phyloP scores from a whole-genome alignment of 345 rosid species.

The Syzygium jambos region DNA sequence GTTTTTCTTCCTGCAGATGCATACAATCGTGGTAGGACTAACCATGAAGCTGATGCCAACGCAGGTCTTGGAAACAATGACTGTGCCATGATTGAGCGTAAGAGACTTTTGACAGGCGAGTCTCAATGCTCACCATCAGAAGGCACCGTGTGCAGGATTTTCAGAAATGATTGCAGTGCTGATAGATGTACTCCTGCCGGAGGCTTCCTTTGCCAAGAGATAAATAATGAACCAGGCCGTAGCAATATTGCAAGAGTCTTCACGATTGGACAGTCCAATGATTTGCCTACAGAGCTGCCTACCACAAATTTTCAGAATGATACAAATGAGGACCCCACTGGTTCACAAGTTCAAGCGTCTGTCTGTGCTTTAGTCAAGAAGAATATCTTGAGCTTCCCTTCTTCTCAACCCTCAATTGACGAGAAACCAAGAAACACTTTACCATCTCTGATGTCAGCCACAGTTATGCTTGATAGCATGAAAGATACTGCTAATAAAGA shows the following conservation, averaged over 20 bases:
- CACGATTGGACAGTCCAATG: conserved; percentile 14
- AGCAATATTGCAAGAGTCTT: conserved; percentile 1
- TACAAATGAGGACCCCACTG: conserved; percentile 4
- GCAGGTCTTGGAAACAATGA: neutral
- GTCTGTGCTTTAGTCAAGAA: conserved; percentile 11
- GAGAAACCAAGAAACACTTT: conserved; percentile 11
- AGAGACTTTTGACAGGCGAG: conserved; percentile 8
- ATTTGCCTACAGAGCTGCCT: conserved; percentile 9
- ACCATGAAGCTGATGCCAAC: neutral
- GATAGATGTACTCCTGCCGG: conserved; percentile 10
- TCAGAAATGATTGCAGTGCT: conserved; percentile 12
- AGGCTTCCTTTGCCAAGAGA: conserved; percentile 15
- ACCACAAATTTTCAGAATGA: conserved; percentile 4
- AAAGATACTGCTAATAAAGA: conserved; percentile 11
- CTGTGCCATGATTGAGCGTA: neutral
- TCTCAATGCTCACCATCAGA: conserved; percentile 30
- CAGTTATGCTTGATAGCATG: conserved; percentile 8
- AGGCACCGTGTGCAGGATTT: conserved; percentile 28
- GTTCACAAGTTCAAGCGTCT: conserved; percentile 9
- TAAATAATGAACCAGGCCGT: conserved; percentile 9
- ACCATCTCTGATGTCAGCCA: conserved; percentile 17
- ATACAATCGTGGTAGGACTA: neutral
- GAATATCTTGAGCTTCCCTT: conserved; percentile 10
- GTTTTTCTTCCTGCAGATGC: neutral
- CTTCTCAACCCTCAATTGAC: conserved; percentile 11